phyloP scores from a whole-genome alignment of 805 yeast genomes.

The Saturnispora hagleri region DNA sequence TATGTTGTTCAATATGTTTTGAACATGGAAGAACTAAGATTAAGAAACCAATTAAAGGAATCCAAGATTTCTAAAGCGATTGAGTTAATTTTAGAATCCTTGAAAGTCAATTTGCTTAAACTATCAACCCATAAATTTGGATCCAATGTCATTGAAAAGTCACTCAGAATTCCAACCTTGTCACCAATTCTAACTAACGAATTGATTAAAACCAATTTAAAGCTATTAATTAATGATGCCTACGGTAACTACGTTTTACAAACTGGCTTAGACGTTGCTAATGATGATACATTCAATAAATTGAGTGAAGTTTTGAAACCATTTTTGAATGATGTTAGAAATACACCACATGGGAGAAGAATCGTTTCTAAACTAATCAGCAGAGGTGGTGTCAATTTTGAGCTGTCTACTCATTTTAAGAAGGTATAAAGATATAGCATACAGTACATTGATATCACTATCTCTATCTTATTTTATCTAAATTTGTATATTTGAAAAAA shows the following conservation, averaged over 20 bases:
- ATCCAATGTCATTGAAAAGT: slow-evolving; percentile 50
- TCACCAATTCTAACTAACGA: slow-evolving; percentile 37
- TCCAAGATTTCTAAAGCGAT: slow-evolving; percentile 26
- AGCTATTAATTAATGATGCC: slow-evolving; percentile 44
- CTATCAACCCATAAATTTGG: slow-evolving; percentile 55
- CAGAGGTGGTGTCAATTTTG: slow-evolving; percentile 23
- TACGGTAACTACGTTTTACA: slow-evolving; percentile 53
- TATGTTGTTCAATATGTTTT: slow-evolving; percentile 93
- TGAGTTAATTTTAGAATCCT: slow-evolving; percentile 21
- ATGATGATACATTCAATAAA: slow-evolving; percentile 40
- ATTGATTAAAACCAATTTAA: slow-evolving; percentile 32
- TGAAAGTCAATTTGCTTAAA: slow-evolving; percentile 25
- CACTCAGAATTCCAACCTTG: slow-evolving; percentile 38
- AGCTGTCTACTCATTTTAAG: not conserved
- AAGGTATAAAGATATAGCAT: not conserved
- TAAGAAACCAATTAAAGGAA: slow-evolving; percentile 20
- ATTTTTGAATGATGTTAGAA: slow-evolving; percentile 65
- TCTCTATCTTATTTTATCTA: not conserved
- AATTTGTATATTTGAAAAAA: slow-evolving; percentile 1
- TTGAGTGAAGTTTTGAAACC: slow-evolving; percentile 60
- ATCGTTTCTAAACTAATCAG: slow-evolving; percentile 55
- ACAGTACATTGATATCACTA: not conserved
- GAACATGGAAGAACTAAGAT: slow-evolving; percentile 29
- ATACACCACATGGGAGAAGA: slow-evolving; percentile 94
- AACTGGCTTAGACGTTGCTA: slow-evolving; percentile 49